Percentiles rank a stretch among this genome's conserved stretches.
phyloP scores from a whole-genome alignment of 116 monocot genomes.

The Papilionanthe hybrid region DNA sequence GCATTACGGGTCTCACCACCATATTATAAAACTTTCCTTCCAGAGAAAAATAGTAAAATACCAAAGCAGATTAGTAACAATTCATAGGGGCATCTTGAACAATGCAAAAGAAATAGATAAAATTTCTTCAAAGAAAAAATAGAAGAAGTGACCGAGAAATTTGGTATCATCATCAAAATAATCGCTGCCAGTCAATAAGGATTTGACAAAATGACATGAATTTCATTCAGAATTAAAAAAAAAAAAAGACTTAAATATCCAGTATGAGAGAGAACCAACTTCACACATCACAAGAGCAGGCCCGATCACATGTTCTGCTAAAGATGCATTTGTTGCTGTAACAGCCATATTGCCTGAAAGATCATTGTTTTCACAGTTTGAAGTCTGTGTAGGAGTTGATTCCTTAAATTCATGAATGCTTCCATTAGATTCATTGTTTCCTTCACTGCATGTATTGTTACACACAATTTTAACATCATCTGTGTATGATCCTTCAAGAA shows the following conservation, averaged over 20 bases:
- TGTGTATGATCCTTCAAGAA: constrained; percentile 14
- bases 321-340: constrained; percentile 54
- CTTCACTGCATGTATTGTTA: constrained; percentile 40
- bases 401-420: constrained; percentile 31
- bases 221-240: not conserved
- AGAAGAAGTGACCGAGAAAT: too few relatives aligned
- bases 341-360: constrained; percentile 30
- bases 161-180: too few relatives aligned
- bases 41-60: too few relatives aligned
- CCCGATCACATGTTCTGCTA: constrained; percentile 76
- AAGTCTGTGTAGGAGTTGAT: constrained; percentile 13
- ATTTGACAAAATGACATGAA: too few relatives aligned
- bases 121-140: too few relatives aligned
- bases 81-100: too few relatives aligned
- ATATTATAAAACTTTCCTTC: too few relatives aligned
- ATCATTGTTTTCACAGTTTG: constrained; percentile 28
- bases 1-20: too few relatives aligned
- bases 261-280: constrained; percentile 22
- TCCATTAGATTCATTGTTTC: constrained; percentile 36
- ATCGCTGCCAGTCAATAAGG: too few relatives aligned
- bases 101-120: too few relatives aligned
- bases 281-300: constrained; percentile 95
- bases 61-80: too few relatives aligned
- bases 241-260: not conserved
- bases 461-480: constrained; percentile 28